Evolutionary conservation across 108 stramenopile genomes (phyloP).

Genomic region (Skeletonema menzelii): DNA sequence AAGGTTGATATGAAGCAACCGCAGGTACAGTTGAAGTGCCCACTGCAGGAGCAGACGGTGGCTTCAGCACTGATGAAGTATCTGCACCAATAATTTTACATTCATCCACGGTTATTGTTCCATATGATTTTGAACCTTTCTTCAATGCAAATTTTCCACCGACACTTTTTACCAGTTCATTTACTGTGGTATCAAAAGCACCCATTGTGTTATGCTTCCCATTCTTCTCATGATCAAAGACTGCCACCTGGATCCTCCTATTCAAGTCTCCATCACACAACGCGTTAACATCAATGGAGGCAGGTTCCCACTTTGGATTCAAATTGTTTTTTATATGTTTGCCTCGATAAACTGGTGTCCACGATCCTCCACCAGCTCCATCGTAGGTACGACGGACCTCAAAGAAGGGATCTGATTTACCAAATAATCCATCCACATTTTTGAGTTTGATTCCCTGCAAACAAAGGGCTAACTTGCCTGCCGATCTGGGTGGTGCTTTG

Average conservation of each 20-base stretch:
- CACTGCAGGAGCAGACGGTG: neutral
- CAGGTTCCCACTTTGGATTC: slow-evolving; percentile 71
- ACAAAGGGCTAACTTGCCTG: slow-evolving; percentile 18
- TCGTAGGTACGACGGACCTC: slow-evolving; percentile 55
- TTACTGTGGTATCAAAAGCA: slow-evolving; percentile 62
- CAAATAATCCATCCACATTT: slow-evolving; percentile 76
- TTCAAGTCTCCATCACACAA: slow-evolving; percentile 81
- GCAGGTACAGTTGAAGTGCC: neutral
- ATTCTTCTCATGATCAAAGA: slow-evolving; percentile 66
- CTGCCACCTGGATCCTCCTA: slow-evolving; percentile 65
- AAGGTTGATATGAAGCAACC: neutral
- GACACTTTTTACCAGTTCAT: slow-evolving; percentile 13
- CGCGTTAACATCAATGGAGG: slow-evolving; percentile 62
- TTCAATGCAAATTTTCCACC: slow-evolving; percentile 10
- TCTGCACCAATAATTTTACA: slow-evolving; percentile 34
- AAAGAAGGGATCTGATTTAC: slow-evolving; percentile 84
- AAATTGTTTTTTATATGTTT: slow-evolving; percentile 64
- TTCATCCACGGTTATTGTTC: slow-evolving; percentile 24
- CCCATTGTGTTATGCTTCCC: slow-evolving; percentile 83
- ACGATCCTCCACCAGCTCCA: slow-evolving; percentile 51
- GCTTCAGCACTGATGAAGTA: neutral
- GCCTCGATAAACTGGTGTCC: slow-evolving; percentile 66
- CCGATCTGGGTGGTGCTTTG: slow-evolving; percentile 15
- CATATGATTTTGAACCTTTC: slow-evolving; percentile 19
- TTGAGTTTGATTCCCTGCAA: slow-evolving; percentile 71